A percentile compares a stretch with the other conserved stretches of the same genome.
phyloP scores from a whole-genome alignment of 2,329 filamentous ascomycete genomes.

The Epichloe brachyelytri region DNA sequence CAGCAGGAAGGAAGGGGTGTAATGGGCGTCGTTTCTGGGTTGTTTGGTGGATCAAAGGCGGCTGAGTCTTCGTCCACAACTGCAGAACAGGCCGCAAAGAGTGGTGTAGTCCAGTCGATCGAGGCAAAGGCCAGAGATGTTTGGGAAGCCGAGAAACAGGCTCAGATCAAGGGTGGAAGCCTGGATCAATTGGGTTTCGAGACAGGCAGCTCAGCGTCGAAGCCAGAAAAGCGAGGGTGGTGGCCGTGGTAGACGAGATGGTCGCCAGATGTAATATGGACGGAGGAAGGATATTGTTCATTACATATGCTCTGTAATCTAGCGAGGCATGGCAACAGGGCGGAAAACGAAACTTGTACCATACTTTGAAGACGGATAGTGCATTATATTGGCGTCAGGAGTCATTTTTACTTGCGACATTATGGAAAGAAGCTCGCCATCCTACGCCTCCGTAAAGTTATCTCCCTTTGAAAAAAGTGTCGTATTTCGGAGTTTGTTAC shows the following conservation, averaged over 20 bases:
- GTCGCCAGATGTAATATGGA: not conserved
- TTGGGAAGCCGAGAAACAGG: conserved; percentile 36
- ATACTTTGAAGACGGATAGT: conserved; percentile 31
- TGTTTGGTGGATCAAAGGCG: conserved; percentile 13
- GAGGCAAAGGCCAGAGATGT: conserved; percentile 29
- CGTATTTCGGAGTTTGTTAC: no score
- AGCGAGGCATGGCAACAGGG: conserved; percentile 6
- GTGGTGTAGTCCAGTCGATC: conserved; percentile 13
- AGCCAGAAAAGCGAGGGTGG: conserved; percentile 34
- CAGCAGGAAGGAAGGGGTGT: conserved; percentile 21
- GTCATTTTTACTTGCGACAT: conserved; percentile 22
- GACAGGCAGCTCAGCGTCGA: conserved; percentile 10
- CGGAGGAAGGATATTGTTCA: not conserved
- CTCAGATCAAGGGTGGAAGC: conserved; percentile 36
- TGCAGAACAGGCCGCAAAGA: conserved; percentile 9
- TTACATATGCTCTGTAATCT: not conserved
- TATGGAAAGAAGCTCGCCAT: conserved; percentile 7
- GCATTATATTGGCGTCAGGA: conserved; percentile 32
- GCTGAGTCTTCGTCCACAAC: conserved; percentile 6
- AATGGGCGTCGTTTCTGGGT: conserved; percentile 20
- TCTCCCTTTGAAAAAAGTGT: no score
- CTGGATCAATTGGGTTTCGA: conserved; percentile 36
- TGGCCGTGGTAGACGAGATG: conserved; percentile 25
- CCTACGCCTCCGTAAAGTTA: no score
- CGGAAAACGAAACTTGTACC: conserved; percentile 20